phyloP scores from a whole-genome alignment of 345 rosid genomes.

The Eucalyptus caleyi region DNA sequence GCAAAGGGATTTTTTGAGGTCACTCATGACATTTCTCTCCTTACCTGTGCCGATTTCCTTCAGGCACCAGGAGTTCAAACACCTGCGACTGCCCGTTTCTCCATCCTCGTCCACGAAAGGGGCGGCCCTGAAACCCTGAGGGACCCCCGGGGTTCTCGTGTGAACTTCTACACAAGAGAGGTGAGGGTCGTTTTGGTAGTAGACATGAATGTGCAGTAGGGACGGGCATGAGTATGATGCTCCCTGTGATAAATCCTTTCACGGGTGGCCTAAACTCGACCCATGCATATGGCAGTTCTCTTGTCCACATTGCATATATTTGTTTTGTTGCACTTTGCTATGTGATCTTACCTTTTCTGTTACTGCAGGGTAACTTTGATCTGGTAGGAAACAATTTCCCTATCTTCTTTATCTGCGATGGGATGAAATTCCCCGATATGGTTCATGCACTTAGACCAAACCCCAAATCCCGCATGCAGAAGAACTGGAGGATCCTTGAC shows the following conservation, averaged over 20 bases:
- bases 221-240: too few species aligned
- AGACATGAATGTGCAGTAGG: too few species aligned
- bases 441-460: background rate
- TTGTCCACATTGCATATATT: background rate
- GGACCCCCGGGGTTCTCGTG: background rate
- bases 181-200: too few species aligned
- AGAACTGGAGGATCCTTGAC: conserved; percentile 3
- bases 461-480: background rate
- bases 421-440: background rate
- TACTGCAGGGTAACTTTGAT: background rate
- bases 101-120: background rate
- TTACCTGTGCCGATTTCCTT: too few species aligned
- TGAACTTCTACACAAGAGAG: conserved; percentile 1
- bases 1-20: too few species aligned
- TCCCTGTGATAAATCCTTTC: too few species aligned
- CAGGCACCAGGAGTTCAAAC: too few species aligned
- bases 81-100: too few species aligned
- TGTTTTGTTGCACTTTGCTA: background rate
- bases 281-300: background rate
- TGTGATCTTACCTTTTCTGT: background rate
- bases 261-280: too few species aligned
- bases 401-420: background rate
- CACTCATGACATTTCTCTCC: too few species aligned
- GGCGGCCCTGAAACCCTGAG: conserved; percentile 7
- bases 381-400: background rate